Evolutionary conservation across 2,329 filamentous ascomycete species (phyloP).

Genomic region (Tolypocladium album): DNA sequence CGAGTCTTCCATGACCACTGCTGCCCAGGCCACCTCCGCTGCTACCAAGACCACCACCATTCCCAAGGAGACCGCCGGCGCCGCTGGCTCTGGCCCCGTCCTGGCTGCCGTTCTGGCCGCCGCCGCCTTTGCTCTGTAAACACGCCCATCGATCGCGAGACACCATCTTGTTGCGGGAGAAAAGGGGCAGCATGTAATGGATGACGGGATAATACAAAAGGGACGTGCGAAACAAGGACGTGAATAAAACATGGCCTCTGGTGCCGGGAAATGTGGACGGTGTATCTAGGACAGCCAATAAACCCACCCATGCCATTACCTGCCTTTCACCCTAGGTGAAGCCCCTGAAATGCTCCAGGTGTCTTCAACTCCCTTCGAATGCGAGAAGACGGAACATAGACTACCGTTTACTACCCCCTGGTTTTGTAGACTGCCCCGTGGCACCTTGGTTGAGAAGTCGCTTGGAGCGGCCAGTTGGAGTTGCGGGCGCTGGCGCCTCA

Average conservation of each 20-base stretch:
- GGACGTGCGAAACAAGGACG: background rate
- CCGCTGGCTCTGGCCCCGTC: constrained; percentile 14
- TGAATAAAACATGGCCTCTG: background rate
- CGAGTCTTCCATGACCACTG: background rate
- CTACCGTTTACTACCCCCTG: no score
- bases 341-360: background rate
- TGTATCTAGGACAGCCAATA: background rate
- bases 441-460: no score
- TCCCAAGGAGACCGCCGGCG: constrained; percentile 3
- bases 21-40: background rate
- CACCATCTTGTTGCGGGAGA: background rate
- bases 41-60: background rate
- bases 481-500: no score
- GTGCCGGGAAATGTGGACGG: background rate
- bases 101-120: constrained; percentile 20
- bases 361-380: background rate
- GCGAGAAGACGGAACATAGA: no score
- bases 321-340: background rate
- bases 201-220: background rate
- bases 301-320: background rate
- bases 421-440: no score
- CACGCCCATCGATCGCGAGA: background rate
- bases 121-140: constrained; percentile 21
- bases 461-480: no score
- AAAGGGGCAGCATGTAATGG: background rate